Percentiles rank a stretch among this genome's conserved stretches.
phyloP scores from a whole-genome alignment of 202 grass and related monocot species.

The Eragrostis tef region DNA sequence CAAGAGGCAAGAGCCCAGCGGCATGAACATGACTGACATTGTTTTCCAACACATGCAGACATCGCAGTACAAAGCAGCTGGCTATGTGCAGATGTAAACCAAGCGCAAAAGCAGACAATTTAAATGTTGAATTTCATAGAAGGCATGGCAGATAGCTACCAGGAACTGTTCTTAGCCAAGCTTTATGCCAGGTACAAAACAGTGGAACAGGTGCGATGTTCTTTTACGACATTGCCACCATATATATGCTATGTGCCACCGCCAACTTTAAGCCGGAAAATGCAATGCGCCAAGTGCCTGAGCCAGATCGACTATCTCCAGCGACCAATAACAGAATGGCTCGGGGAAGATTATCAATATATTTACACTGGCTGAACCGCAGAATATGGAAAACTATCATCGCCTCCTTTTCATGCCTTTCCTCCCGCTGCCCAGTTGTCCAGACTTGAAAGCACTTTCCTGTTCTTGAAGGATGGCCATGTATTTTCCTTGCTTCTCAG shows the following conservation, averaged over 20 bases:
- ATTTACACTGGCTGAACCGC: conserved; percentile 41
- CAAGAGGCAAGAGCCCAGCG: not conserved
- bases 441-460: conserved; percentile 91
- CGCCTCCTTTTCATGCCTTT: not conserved
- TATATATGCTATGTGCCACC: not conserved
- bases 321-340: conserved; percentile 19
- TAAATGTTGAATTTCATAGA: not conserved
- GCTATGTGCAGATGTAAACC: not conserved
- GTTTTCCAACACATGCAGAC: conserved; percentile 15
- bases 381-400: not conserved
- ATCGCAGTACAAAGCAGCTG: not conserved
- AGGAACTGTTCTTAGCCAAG: not conserved
- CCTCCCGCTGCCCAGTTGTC: conserved; percentile 73
- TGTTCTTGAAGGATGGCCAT: conserved; percentile 98
- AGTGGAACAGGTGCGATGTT: not conserved
- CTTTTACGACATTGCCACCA: not conserved
- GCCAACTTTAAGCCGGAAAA: not conserved
- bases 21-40: not conserved
- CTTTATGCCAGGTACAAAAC: not conserved
- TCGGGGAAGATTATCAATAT: conserved; percentile 1
- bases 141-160: conserved; percentile 4
- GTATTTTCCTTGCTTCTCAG: too few species aligned
- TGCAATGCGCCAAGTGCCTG: not conserved
- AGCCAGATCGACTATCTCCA: not conserved
- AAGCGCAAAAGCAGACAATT: not conserved